Evolutionary conservation across 169 alveolate species (phyloP), one percentile per base, ranked within the genome.

Genomic region (Theileria orientalis): DNA sequence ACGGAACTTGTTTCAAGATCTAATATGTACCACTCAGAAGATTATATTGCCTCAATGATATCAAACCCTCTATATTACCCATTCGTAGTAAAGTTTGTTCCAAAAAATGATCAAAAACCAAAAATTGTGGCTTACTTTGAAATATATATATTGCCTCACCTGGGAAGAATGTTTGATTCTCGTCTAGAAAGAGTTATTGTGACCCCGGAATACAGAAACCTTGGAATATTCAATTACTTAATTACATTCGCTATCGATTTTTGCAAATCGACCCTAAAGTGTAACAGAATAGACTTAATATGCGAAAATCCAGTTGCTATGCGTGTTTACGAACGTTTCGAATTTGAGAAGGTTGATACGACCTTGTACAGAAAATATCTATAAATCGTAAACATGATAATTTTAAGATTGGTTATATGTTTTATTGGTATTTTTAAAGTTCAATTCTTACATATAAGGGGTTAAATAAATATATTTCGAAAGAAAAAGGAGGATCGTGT

Each of bases 131-230:
- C 90, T 9, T 88, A 88, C 70, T 51, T 79, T 60, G 93, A 88
- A 68, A 69, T 88, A 29, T 84, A 88, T 59, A 59, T 71, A 54
- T 33, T 88, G 69, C 90, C 90, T 30, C 93, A 88, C 64, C 66
- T 88, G 87, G 93, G 90, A n/a, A 76, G 93, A 42, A 33, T 49
- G 41, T 88, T 78, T 66, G 93, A 88, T 69, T 83, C 90, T 46
- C 76, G 93, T 19, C 60, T 88, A 40, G 93, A 88, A 83, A 69
- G 93, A 30, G 84, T 88, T 35, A 76, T 88, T 14, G 80, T 85
- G 11, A 64, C 80, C 75, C 84, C 84, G n/a, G 23, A 44, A 27
- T 84, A 88, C 74, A 79, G 93, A 37, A 85, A 85, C 52, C 72
- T 25, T 33, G 86, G 88, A 9, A 70, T 84, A 25, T 85, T 90